These are phyloP conservation scores for Papiliotrema terrestris DNA, from an alignment of 1,284 basidiomycete species.

Conservation along the genomic window DNA sequence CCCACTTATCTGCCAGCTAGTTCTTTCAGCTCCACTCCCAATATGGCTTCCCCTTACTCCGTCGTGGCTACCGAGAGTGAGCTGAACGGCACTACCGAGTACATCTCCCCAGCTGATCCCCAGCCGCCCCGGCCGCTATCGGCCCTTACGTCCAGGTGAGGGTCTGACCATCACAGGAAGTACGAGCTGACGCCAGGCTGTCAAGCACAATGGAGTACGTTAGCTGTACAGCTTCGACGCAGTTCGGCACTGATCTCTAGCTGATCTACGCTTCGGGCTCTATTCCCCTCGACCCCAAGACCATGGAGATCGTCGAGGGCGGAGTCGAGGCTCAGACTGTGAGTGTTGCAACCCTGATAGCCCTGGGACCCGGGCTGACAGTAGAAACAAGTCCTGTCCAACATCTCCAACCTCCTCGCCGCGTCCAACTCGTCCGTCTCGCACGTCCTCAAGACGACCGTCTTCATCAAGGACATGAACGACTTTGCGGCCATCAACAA, in stretches of 20 bases:
- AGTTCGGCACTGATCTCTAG: slow-evolving; percentile 13
- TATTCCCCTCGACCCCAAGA: slow-evolving; percentile 76
- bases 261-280: slow-evolving; percentile 86
- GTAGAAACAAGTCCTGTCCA: slow-evolving; percentile 73
- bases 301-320: slow-evolving; percentile 68
- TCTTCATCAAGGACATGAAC: slow-evolving; percentile 89
- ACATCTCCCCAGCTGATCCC: slow-evolving; percentile 2
- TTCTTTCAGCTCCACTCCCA: slow-evolving; percentile 1
- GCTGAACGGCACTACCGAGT: slow-evolving; percentile 7
- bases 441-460: slow-evolving; percentile 81
- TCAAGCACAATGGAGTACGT: slow-evolving; percentile 68
- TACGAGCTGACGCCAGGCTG: slow-evolving; percentile 57
- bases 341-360: slow-evolving; percentile 16
- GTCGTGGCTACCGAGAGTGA: slow-evolving; percentile 47
- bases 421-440: slow-evolving; percentile 72
- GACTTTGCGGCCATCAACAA: slow-evolving; percentile 81
- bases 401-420: slow-evolving; percentile 78
- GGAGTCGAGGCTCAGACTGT: slow-evolving; percentile 79
- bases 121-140: slow-evolving; percentile 79
- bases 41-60: slow-evolving; percentile 43
- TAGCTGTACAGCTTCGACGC: not conserved
- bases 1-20: slow-evolving; percentile 4
- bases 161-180: not conserved
- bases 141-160: slow-evolving; percentile 71
- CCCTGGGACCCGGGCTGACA: not conserved